Percentiles rank a stretch among this genome's conserved stretches.
These are phyloP conservation scores for Fusarium anthophilum DNA, from an alignment of 2,329 filamentous ascomycete genomes.

Conservation along the genomic window DNA sequence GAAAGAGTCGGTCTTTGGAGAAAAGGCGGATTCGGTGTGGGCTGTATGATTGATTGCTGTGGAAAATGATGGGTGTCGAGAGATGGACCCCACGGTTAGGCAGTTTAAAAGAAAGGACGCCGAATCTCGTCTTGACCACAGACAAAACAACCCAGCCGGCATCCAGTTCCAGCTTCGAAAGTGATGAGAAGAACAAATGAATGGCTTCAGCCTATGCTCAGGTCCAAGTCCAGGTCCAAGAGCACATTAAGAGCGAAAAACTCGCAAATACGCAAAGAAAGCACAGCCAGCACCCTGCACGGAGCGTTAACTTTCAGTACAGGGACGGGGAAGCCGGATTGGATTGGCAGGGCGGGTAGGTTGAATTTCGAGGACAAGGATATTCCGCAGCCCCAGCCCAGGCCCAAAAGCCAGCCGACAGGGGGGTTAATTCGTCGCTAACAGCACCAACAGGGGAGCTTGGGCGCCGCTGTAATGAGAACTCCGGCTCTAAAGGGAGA, in stretches of 20 bases:
- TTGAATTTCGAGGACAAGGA: slow-evolving; percentile 33
- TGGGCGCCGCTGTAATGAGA: slow-evolving; percentile 32
- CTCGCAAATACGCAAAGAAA: slow-evolving; percentile 33
- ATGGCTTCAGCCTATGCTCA: slow-evolving; percentile 17
- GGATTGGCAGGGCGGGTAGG: slow-evolving; percentile 37
- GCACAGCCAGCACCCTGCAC: slow-evolving; percentile 31
- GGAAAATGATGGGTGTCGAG: slow-evolving; percentile 27
- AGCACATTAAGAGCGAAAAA: slow-evolving; percentile 33
- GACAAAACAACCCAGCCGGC: slow-evolving; percentile 40
- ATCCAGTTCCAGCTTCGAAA: slow-evolving; percentile 13
- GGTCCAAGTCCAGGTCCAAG: not conserved
- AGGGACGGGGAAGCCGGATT: slow-evolving; percentile 41
- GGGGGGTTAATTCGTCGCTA: slow-evolving; percentile 18
- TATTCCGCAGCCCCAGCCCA: slow-evolving; percentile 12
- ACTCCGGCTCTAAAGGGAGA: slow-evolving; percentile 16
- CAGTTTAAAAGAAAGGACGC: slow-evolving; percentile 30
- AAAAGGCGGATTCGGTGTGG: slow-evolving; percentile 18
- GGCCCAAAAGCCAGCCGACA: slow-evolving; percentile 20
- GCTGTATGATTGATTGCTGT: slow-evolving; percentile 21
- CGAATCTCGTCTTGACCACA: slow-evolving; percentile 32
- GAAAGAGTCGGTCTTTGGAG: slow-evolving; percentile 20
- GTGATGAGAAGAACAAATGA: slow-evolving; percentile 12
- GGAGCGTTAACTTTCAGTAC: slow-evolving; percentile 26
- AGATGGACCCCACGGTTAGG: slow-evolving; percentile 21
- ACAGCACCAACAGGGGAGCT: slow-evolving; percentile 25